These are phyloP conservation scores for Geotrichum europaeum DNA, from an alignment of 1,139 yeast genomes.

Conservation along the genomic window DNA sequence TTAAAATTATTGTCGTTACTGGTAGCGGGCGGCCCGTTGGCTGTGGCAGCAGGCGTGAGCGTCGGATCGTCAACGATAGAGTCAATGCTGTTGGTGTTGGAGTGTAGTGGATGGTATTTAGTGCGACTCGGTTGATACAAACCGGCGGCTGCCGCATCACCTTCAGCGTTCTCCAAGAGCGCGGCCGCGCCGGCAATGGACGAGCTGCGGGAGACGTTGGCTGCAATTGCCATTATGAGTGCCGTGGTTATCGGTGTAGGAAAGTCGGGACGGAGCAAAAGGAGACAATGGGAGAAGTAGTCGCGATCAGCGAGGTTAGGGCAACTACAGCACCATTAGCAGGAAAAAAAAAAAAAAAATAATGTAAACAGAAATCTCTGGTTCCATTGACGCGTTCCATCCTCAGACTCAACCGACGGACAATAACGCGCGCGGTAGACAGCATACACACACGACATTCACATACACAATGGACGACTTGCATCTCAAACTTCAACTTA, in stretches of 20 bases:
- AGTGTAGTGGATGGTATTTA: conserved; percentile 7
- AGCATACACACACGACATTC: not conserved
- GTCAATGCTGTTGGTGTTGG: conserved; percentile 9
- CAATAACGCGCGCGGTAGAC: not conserved
- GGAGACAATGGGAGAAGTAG: not conserved
- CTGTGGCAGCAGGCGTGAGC: not conserved
- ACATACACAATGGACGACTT: conserved; percentile 12
- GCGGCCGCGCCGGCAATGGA: not conserved
- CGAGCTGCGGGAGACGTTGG: conserved; percentile 1
- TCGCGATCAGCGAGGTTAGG: not conserved
- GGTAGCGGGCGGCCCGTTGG: not conserved
- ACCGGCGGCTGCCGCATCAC: not conserved
- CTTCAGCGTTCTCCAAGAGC: not conserved
- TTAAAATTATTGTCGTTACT: not conserved
- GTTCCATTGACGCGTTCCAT: not conserved
- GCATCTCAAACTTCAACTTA: conserved; percentile 14
- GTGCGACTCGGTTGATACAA: not conserved
- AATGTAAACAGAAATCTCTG: not conserved
- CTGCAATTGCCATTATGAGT: conserved; percentile 1
- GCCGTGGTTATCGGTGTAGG: not conserved
- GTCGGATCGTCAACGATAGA: conserved; percentile 8
- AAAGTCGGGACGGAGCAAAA: not conserved
- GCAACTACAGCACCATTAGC: not conserved
- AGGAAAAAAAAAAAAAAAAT: not conserved
- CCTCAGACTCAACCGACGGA: not conserved